Percentiles rank a stretch among this genome's conserved stretches.
Conservation (phyloP, 345 rosid species). For the Salix dunnii region DNA sequence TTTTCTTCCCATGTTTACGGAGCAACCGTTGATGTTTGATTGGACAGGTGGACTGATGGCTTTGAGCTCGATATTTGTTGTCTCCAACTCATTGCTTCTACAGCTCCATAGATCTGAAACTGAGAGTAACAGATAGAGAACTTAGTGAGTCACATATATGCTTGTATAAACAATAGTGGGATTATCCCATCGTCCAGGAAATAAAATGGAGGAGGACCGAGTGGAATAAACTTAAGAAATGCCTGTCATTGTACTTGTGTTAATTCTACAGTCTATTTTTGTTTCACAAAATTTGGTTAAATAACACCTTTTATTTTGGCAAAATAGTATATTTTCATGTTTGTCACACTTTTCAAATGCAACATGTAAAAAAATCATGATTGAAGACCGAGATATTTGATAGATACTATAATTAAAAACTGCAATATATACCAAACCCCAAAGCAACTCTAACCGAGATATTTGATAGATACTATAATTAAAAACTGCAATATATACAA, state of each 20-base stretch:
- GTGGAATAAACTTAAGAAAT: background rate
- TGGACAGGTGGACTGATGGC: constrained; percentile 88
- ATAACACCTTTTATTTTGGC: background rate
- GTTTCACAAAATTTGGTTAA: background rate
- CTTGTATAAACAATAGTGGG: no score
- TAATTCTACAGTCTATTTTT: background rate
- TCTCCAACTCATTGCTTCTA: constrained; percentile 78
- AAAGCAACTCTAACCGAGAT: no score
- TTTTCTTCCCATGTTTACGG: background rate
- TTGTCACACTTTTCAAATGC: background rate
- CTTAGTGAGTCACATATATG: background rate
- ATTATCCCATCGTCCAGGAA: background rate
- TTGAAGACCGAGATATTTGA: background rate
- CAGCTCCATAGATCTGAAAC: constrained; percentile 51
- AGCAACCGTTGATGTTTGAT: background rate
- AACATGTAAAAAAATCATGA: background rate
- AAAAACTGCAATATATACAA: background rate
- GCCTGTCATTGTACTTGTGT: background rate
- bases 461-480: background rate
- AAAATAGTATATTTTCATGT: background rate
- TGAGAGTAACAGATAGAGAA: constrained; percentile 22
- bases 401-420: no score
- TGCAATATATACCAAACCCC: background rate
- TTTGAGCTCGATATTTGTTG: constrained; percentile 80
- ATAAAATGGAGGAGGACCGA: background rate